phyloP scores from a whole-genome alignment of 1,284 basidiomycete genomes.

The Apiotrichum mycotoxinovorans region DNA sequence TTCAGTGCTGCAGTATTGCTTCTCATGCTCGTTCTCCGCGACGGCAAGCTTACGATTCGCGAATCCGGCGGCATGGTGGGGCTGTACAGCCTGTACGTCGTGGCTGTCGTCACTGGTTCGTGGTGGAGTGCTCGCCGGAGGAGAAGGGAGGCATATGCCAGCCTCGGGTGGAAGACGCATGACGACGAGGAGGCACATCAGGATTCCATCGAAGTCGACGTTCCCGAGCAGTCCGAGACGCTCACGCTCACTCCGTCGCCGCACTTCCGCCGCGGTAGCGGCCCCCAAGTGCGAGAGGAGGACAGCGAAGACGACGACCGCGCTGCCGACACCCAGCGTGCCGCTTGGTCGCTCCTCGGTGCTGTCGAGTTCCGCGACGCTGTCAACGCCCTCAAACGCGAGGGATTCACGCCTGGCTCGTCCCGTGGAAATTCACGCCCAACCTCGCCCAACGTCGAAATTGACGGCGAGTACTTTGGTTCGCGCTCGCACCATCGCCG shows the following conservation, averaged over 20 bases:
- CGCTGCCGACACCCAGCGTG: slow-evolving; percentile 29
- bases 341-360: slow-evolving; percentile 19
- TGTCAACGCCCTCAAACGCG: slow-evolving; percentile 66
- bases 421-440: slow-evolving; percentile 5
- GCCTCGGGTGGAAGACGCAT: slow-evolving; percentile 15
- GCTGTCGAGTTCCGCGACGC: slow-evolving; percentile 46
- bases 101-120: slow-evolving; percentile 68
- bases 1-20: slow-evolving; percentile 75
- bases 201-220: slow-evolving; percentile 1
- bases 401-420: slow-evolving; percentile 35
- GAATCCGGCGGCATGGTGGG: slow-evolving; percentile 72
- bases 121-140: slow-evolving; percentile 62
- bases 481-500: slow-evolving; percentile 8
- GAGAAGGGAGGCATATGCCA: slow-evolving; percentile 41
- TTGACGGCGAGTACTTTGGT: slow-evolving; percentile 11
- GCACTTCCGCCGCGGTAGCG: background rate
- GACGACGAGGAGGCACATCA: slow-evolving; percentile 4
- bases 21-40: slow-evolving; percentile 72
- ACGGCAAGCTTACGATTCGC: slow-evolving; percentile 67
- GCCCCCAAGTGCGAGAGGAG: background rate
- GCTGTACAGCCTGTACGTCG: slow-evolving; percentile 76
- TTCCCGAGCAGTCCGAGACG: background rate
- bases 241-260: background rate
- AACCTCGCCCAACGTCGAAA: background rate
- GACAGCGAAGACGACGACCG: slow-evolving; percentile 6